Conservation (phyloP, 2,329 filamentous ascomycete genomes). For the Endoconidiophora polonica region DNA sequence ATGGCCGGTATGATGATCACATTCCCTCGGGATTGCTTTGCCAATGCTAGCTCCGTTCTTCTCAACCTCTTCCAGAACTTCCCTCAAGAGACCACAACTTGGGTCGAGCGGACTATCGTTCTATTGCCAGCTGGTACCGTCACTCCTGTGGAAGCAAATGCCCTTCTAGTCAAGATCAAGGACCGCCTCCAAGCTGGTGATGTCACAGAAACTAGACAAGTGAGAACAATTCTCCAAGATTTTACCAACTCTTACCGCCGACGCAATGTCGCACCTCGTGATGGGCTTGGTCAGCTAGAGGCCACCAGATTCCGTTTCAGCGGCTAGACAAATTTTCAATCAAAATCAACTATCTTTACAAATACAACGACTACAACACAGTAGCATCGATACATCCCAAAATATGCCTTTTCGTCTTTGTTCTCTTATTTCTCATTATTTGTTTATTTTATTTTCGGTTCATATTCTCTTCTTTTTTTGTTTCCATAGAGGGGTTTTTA, state of each 20-base stretch:
- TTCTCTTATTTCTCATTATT: constrained; percentile 1
- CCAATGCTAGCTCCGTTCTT: constrained; percentile 84
- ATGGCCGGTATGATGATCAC: constrained; percentile 99
- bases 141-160: constrained; percentile 61
- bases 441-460: constrained; percentile 1
- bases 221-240: constrained; percentile 76
- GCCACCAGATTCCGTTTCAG: constrained; percentile 71
- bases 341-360: too few relatives aligned
- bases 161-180: constrained; percentile 63
- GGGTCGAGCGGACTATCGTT: constrained; percentile 71
- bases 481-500: background rate
- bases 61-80: constrained; percentile 77
- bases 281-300: constrained; percentile 76
- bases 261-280: constrained; percentile 85
- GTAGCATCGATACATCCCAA: too few relatives aligned
- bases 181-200: constrained; percentile 56
- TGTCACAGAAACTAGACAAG: constrained; percentile 48
- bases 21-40: constrained; percentile 88
- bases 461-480: background rate
- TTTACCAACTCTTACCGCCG: constrained; percentile 91
- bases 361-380: too few relatives aligned
- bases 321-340: constrained; percentile 17
- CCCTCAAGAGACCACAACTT: constrained; percentile 59
- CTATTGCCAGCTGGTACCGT: constrained; percentile 73
- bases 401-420: constrained; percentile 2